Base-by-base conservation (phyloP, 805 yeast genomes). In the Monosporozyma siamensis region DNA sequence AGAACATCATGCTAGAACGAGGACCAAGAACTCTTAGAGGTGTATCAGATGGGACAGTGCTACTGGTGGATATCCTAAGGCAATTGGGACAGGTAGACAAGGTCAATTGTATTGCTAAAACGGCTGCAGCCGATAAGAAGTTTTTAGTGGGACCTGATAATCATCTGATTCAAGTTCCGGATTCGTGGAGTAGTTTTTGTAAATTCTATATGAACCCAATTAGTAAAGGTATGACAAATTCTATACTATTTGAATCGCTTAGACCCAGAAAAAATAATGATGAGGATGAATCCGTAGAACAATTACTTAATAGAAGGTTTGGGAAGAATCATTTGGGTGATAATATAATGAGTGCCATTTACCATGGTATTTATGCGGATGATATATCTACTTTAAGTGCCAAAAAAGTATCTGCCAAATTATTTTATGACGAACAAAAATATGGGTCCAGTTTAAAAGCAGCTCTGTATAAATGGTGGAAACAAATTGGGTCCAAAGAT, bases 21-120 rank as follows among this genome's bases (percentile, higher is more conserved):
- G 98, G 97, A 0, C 97, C 98, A 0, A 67, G 97, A 39, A 92
- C 97, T 0, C 65, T 92, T 35, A 67, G 96, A 46, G 95, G 95
- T 0, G 75, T 75, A 5, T 82, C 87, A 42, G 78, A 78, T 32
- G 97, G 97, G 0, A 77, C 88, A 0, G 64, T 82, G 24, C 53
- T 85, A 21, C 74, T 84, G 6, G 63, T 82, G 18, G 94, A 84
- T 55, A 68, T 78, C 2, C 55, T 85, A 44, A 44, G 54, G 15
- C 55, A 58, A 26, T 61, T 82, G 40, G 76, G 77, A 0, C 50
- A 64, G 9, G 65, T 64, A 6, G 68, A 72, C 32, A 69, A 73
- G 27, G 64, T 90, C 5, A 69, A 70, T 42, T 88, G 79, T 8
- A 72, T 90, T 42, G 74, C 72, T 10, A 64, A 69, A 24, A 51